A percentile compares a stretch with the other conserved stretches of the same genome.
Evolutionary conservation across 2,329 filamentous ascomycete genomes (phyloP).

Genomic region (Apiospora hydei): DNA sequence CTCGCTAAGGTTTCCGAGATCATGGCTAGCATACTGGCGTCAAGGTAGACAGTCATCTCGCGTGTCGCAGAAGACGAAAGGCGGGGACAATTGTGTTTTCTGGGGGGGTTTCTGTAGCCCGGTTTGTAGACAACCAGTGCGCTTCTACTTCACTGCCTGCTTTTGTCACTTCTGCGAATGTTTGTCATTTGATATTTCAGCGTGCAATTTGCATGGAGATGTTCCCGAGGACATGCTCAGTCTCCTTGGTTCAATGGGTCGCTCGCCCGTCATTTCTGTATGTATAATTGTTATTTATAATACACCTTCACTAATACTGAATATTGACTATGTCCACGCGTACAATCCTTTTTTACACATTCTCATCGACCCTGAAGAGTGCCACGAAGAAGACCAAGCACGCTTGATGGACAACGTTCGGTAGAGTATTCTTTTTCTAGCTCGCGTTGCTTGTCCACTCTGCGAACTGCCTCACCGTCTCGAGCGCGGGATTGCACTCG

Average conservation of each 20-base stretch:
- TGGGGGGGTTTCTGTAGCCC: background rate
- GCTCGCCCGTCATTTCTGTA: background rate
- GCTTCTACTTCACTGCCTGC: background rate
- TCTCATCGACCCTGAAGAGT: background rate
- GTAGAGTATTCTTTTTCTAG: background rate
- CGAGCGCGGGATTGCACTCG: conserved; percentile 29
- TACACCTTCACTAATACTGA: background rate
- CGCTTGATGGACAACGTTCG: background rate
- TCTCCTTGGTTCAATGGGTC: background rate
- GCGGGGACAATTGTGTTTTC: conserved; percentile 2
- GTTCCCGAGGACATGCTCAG: background rate
- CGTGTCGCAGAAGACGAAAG: background rate
- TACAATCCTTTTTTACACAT: background rate
- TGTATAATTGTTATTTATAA: background rate
- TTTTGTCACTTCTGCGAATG: background rate
- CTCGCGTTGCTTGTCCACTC: background rate
- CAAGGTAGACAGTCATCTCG: conserved; percentile 14
- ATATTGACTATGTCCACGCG: background rate
- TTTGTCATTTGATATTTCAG: background rate
- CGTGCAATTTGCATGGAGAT: background rate
- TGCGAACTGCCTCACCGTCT: conserved; percentile 2
- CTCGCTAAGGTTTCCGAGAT: conserved; percentile 3
- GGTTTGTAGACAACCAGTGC: conserved; percentile 3
- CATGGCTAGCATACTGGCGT: conserved; percentile 10
- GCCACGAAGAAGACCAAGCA: too few species aligned